Conservation (phyloP, 2,329 filamentous ascomycete species). For the Fusarium denticulatum region DNA sequence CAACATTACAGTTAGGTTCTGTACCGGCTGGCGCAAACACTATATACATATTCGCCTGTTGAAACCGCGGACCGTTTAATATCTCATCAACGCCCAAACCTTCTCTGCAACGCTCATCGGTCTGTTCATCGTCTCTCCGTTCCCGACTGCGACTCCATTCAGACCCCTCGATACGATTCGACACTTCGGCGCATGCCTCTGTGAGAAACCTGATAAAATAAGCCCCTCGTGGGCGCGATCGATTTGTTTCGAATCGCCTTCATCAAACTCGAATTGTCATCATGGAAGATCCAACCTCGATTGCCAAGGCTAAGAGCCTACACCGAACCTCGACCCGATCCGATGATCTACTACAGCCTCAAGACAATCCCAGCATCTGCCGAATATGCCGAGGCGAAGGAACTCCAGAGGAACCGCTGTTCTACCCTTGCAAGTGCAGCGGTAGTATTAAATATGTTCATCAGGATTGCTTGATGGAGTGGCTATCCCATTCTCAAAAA, state of each 20-base stretch:
- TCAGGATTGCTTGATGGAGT: conserved; percentile 98
- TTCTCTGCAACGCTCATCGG: neutral
- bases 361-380: conserved; percentile 77
- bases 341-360: conserved; percentile 43
- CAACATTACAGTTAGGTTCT: neutral
- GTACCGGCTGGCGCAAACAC: neutral
- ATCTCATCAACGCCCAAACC: neutral
- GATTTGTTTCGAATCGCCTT: conserved; percentile 34
- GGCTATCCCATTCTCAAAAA: conserved; percentile 98
- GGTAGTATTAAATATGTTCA: conserved; percentile 99
- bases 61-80: neutral
- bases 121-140: neutral
- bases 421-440: conserved; percentile 98
- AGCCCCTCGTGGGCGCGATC: conserved; percentile 45
- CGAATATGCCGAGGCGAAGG: conserved; percentile 95
- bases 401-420: conserved; percentile 83
- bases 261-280: conserved; percentile 6
- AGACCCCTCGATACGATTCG: conserved; percentile 18
- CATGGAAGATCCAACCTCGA: conserved; percentile 43
- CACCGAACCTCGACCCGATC: conserved; percentile 38
- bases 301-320: conserved; percentile 39
- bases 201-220: conserved; percentile 29
- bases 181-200: conserved; percentile 37
- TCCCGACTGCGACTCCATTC: conserved; percentile 6
- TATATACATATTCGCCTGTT: neutral